These are phyloP conservation scores for Cornus controversa DNA, from an alignment of 148 eudicot species.

Conservation along the genomic window DNA sequence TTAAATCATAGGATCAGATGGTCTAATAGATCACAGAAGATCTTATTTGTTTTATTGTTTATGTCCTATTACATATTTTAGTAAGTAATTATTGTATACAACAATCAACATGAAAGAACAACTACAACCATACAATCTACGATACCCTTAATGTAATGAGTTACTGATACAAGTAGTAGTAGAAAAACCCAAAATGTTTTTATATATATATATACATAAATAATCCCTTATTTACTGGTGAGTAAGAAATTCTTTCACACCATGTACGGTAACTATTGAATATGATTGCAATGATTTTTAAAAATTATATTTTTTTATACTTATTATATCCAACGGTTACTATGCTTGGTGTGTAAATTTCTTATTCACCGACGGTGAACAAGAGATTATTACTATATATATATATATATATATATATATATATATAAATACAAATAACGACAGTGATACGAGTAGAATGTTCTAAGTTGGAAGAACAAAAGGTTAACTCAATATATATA, in stretches of 20 bases:
- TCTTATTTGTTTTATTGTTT: conserved; percentile 27
- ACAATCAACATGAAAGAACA: conserved; percentile 2
- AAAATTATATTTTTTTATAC: too few species aligned
- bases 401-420: too few species aligned
- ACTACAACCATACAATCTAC: conserved; percentile 19
- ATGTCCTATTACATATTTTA: conserved; percentile 17
- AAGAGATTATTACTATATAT: too few species aligned
- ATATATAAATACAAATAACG: conserved; percentile 10
- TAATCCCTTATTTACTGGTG: too few species aligned
- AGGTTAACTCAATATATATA: too few species aligned
- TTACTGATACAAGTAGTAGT: not conserved
- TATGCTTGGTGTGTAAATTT: too few species aligned
- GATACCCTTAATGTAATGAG: not conserved
- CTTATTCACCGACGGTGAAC: too few species aligned
- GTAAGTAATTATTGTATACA: conserved; percentile 8
- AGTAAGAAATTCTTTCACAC: too few species aligned
- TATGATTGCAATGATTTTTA: too few species aligned
- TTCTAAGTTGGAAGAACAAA: conserved; percentile 4
- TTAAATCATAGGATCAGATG: conserved; percentile 6
- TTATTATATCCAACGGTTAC: too few species aligned
- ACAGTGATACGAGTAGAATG: conserved; percentile 24
- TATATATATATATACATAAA: too few species aligned
- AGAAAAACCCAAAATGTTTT: not conserved
- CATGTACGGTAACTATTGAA: too few species aligned
- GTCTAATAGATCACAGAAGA: conserved; percentile 34